These are phyloP conservation scores for Metschnikowia drakensbergensis DNA, from an alignment of 805 yeast genomes.

Conservation along the genomic window DNA sequence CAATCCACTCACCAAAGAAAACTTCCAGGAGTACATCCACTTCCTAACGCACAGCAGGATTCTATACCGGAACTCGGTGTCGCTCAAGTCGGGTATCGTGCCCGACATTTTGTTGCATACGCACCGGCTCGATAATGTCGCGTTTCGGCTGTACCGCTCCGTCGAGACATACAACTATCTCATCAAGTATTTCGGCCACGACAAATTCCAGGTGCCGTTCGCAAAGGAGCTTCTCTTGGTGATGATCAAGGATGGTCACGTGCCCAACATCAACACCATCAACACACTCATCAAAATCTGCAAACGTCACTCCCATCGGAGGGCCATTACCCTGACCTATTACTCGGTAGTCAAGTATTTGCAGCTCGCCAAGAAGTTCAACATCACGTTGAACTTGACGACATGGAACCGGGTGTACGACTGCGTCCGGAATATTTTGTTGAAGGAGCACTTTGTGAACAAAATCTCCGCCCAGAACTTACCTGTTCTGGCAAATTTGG, in stretches of 20 bases:
- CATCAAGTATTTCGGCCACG: constrained; percentile 38
- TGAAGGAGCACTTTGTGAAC: constrained; percentile 36
- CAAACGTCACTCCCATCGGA: constrained; percentile 28
- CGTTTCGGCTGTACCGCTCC: constrained; percentile 29
- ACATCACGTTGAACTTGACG: constrained; percentile 27
- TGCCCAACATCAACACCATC: constrained; percentile 39
- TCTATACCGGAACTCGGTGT: constrained; percentile 31
- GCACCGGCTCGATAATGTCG: constrained; percentile 31
- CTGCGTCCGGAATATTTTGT: constrained; percentile 33
- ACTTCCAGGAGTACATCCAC: constrained; percentile 34
- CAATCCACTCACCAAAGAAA: constrained; percentile 21
- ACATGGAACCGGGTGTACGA: constrained; percentile 39
- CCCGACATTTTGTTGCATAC: constrained; percentile 37
- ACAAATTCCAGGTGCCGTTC: constrained; percentile 38
- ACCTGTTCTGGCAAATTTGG: constrained; percentile 32
- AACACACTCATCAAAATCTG: constrained; percentile 33
- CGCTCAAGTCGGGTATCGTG: constrained; percentile 33
- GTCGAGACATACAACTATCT: constrained; percentile 37
- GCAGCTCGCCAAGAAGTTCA: constrained; percentile 23
- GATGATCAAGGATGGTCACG: constrained; percentile 40
- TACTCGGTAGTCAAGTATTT: constrained; percentile 30
- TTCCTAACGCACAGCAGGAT: constrained; percentile 32
- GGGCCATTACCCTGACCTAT: constrained; percentile 33
- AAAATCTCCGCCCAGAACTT: constrained; percentile 28
- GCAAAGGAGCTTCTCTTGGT: constrained; percentile 38